These are phyloP conservation scores for Elsinoe batatas DNA, from an alignment of 2,329 filamentous ascomycete genomes.

Conservation along the genomic window DNA sequence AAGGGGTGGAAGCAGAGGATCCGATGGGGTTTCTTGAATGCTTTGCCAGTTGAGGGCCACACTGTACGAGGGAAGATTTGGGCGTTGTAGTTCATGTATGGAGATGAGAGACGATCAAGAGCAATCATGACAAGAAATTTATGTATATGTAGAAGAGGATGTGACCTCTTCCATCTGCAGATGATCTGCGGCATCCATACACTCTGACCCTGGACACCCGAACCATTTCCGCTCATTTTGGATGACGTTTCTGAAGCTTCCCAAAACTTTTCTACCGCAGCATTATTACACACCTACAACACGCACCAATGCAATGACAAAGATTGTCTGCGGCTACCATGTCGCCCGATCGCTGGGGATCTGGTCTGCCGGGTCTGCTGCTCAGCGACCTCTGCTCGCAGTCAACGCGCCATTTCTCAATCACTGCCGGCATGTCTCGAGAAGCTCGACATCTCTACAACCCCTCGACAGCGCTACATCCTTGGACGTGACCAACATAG, in stretches of 20 bases:
- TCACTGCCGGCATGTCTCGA: neutral
- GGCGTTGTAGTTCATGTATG: neutral
- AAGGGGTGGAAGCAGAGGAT: conserved; percentile 17
- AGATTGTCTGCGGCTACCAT: neutral
- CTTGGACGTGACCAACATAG: neutral
- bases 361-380: neutral
- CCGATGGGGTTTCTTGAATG: neutral
- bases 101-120: neutral
- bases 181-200: too few relatives aligned
- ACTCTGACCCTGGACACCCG: neutral
- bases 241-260: conserved; percentile 1
- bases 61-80: neutral
- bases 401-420: neutral
- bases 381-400: neutral
- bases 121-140: too few relatives aligned
- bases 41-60: neutral
- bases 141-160: too few relatives aligned
- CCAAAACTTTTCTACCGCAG: too few relatives aligned
- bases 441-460: neutral
- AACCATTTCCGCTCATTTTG: neutral
- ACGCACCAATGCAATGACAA: conserved; percentile 9
- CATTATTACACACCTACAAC: neutral
- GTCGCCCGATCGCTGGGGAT: neutral
- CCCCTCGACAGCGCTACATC: neutral
- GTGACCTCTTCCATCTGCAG: too few relatives aligned